phyloP scores from a whole-genome alignment of 106 monocot genomes.

The Dioscorea zingiberensis region DNA sequence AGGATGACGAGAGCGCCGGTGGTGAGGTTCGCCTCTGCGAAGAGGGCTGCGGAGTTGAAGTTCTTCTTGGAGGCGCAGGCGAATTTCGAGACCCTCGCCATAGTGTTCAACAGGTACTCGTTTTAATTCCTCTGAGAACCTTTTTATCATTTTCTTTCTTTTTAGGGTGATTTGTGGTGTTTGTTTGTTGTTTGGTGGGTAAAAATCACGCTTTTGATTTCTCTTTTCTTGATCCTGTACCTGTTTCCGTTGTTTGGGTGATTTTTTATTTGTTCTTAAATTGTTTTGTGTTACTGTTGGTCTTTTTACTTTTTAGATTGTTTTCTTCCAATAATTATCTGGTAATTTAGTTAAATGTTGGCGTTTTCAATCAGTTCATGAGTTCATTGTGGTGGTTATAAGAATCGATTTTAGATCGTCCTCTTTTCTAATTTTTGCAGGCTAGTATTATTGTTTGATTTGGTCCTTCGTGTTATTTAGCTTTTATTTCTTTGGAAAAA shows the following conservation, averaged over 20 bases:
- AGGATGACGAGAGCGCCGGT: slow-evolving; percentile 83
- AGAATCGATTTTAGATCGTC: too few relatives aligned
- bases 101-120: slow-evolving; percentile 65
- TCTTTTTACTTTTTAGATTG: too few relatives aligned
- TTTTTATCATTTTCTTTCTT: not conserved
- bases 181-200: not conserved
- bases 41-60: slow-evolving; percentile 67
- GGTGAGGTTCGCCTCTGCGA: slow-evolving; percentile 56
- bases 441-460: too few relatives aligned
- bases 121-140: not conserved
- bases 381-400: too few relatives aligned
- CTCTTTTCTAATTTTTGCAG: too few relatives aligned
- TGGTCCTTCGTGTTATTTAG: not conserved
- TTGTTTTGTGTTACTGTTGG: too few relatives aligned
- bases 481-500: not conserved
- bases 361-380: too few relatives aligned
- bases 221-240: too few relatives aligned
- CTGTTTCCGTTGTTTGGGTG: too few relatives aligned
- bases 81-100: slow-evolving; percentile 53
- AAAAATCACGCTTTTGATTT: not conserved
- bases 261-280: too few relatives aligned
- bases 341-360: too few relatives aligned
- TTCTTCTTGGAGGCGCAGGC: slow-evolving; percentile 56
- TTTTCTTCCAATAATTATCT: too few relatives aligned
- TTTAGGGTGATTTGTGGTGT: not conserved